These are phyloP conservation scores for Adansonia digitata DNA, from an alignment of 345 rosid species.

Conservation along the genomic window DNA sequence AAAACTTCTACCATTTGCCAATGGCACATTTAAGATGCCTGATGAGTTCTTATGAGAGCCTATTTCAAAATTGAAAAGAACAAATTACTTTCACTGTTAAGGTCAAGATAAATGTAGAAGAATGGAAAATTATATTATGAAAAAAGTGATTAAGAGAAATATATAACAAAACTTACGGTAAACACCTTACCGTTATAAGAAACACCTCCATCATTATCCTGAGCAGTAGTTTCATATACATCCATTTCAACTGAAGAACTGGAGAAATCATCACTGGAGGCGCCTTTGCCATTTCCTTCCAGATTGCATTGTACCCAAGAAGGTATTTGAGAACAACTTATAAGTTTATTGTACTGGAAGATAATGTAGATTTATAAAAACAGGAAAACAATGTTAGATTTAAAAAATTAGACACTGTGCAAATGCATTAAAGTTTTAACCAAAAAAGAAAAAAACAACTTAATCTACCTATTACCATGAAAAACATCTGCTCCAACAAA, in stretches of 20 bases:
- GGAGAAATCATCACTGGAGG: conserved; percentile 42
- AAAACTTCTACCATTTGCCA: conserved; percentile 56
- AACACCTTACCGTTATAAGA: conserved; percentile 46
- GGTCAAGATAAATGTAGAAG: background rate
- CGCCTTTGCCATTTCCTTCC: conserved; percentile 57
- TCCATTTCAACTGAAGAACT: conserved; percentile 85
- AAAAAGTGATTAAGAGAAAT: background rate
- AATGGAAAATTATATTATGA: conserved; percentile 1
- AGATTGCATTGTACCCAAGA: conserved; percentile 80
- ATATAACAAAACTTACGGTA: background rate
- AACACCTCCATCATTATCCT: conserved; percentile 25
- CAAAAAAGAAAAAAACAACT: background rate
- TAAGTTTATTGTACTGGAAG: conserved; percentile 74
- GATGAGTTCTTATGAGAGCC: conserved; percentile 50
- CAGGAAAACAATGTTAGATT: conserved; percentile 7
- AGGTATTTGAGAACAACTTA: conserved; percentile 62
- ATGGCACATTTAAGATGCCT: conserved; percentile 36
- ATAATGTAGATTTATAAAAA: conserved; percentile 11
- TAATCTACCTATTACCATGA: background rate
- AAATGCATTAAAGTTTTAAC: background rate
- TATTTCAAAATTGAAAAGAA: conserved; percentile 18
- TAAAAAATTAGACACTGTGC: background rate
- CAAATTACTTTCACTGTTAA: background rate
- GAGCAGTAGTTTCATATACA: conserved; percentile 51
- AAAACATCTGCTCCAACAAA: background rate